Conservation (phyloP, 371 early-diverging fungal species). For the Mucor mucedo region DNA sequence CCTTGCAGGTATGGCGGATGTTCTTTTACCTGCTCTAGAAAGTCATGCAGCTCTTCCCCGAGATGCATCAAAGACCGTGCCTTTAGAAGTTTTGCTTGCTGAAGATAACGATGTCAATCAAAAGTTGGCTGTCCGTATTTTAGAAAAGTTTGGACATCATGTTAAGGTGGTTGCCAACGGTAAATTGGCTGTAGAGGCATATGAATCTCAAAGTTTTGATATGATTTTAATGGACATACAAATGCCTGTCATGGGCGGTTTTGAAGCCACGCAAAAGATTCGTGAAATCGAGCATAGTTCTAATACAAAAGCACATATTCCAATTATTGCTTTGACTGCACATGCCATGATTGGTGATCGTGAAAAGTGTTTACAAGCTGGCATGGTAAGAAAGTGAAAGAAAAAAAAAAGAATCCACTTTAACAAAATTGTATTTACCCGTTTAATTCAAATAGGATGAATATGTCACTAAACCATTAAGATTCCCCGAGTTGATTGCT, state of each 20-base stretch:
- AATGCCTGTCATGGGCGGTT: conserved; percentile 81
- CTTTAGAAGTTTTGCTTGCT: conserved; percentile 74
- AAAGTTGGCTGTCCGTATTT: conserved; percentile 74
- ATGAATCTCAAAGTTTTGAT: conserved; percentile 63
- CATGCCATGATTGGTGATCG: conserved; percentile 84
- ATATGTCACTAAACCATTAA: conserved; percentile 76
- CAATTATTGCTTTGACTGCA: conserved; percentile 80
- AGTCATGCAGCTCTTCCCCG: conserved; percentile 65
- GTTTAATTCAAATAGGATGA: conserved; percentile 54
- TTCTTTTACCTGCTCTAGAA: conserved; percentile 72
- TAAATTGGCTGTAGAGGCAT: conserved; percentile 73
- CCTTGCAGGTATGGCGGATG: conserved; percentile 66
- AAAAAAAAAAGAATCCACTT: background rate
- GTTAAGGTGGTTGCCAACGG: conserved; percentile 78
- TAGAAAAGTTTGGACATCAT: conserved; percentile 77
- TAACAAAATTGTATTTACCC: background rate
- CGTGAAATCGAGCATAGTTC: conserved; percentile 62
- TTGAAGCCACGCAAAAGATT: conserved; percentile 76
- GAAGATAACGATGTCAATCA: conserved; percentile 88
- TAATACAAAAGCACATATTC: conserved; percentile 57
- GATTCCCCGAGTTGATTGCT: conserved; percentile 65
- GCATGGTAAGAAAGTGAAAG: conserved; percentile 60
- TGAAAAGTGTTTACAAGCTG: conserved; percentile 74
- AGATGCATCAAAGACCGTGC: conserved; percentile 56
- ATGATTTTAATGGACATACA: conserved; percentile 84